Conservation (phyloP, 108 stramenopile species). For the Asterionellopsis glacialis region DNA sequence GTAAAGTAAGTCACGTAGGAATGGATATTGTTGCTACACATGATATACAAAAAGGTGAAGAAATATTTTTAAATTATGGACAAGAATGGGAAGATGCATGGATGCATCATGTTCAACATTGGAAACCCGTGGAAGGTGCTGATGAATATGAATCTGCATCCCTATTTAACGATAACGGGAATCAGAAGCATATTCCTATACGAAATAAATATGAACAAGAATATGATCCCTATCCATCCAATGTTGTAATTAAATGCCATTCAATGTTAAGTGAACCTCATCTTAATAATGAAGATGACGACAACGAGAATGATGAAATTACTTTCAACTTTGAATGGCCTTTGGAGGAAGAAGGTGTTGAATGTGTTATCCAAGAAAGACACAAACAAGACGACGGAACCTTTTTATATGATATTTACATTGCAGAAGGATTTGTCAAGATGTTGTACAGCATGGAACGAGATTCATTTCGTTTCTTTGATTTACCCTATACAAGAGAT, state of each 20-base stretch:
- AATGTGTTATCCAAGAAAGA: not conserved
- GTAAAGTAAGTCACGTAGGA: constrained; percentile 17
- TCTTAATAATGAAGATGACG: not conserved
- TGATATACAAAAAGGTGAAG: constrained; percentile 60
- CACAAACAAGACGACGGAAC: not conserved
- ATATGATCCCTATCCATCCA: not conserved
- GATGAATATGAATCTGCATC: constrained; percentile 37
- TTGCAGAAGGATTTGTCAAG: not conserved
- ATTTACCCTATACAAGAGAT: constrained; percentile 42
- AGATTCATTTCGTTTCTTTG: constrained; percentile 23
- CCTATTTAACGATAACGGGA: constrained; percentile 31
- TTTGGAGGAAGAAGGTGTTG: not conserved
- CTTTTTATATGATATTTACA: not conserved
- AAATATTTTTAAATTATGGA: constrained; percentile 81
- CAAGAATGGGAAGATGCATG: constrained; percentile 74
- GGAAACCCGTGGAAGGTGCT: constrained; percentile 16
- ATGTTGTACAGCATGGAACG: constrained; percentile 31
- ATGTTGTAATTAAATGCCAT: not conserved
- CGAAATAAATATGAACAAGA: constrained; percentile 33
- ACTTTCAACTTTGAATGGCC: not conserved
- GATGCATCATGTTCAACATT: constrained; percentile 35
- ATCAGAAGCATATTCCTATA: constrained; percentile 2
- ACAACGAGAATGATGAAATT: not conserved
- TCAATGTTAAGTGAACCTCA: not conserved
- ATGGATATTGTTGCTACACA: constrained; percentile 60